Evolutionary conservation across 2,329 filamentous ascomycete genomes (phyloP), one percentile per base, ranked within the genome.

Genomic region (Aspergillus intermedius): DNA sequence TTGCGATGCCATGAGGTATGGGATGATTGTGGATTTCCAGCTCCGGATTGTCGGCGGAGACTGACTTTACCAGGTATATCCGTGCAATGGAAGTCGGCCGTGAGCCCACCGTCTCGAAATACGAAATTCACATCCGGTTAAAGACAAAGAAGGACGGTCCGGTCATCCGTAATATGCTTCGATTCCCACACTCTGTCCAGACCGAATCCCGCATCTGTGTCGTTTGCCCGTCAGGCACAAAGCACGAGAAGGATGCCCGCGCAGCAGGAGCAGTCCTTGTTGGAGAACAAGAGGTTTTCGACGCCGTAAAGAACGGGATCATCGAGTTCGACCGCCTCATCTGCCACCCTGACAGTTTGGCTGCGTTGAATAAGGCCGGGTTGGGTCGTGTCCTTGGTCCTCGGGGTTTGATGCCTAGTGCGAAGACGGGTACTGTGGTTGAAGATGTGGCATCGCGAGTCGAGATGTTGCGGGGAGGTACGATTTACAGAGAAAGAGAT

Each of bases 21-120:
- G 28, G 45, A 34, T 49, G 5, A 40, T 19, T 12, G 17, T 12
- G 10, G 15, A 12, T 19, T 40, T 10, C 19, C 37, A 17, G 19
- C 17, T 30, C 25, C 25, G 25, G 25, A 30, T 30, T 30, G 9
- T 30, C 9, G 25, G 1, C 10, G 41, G 50, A 55, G 44, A 55
- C 49, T 25, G 1, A 30, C 25, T 30, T 30, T 12, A 30, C 25
- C 57, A 95, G 90, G 66, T 93, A 95, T 67, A 82, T 98, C 56
- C 88, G 89, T 62, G 91, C 93, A 43, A 84, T 86, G 63, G 93
- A 98, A 79, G 91, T 96, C 60, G 91, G 93, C 63, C 82, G 82
- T 46, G 80, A 84, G 44, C 86, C 88, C 3, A 77, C 79, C 2
- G 75, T 77, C 9, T 77, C 83, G 58, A 97, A 96, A 69, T 98